phyloP scores from a whole-genome alignment of 805 yeast genomes.

The Scheffersomyces coipomensis region DNA sequence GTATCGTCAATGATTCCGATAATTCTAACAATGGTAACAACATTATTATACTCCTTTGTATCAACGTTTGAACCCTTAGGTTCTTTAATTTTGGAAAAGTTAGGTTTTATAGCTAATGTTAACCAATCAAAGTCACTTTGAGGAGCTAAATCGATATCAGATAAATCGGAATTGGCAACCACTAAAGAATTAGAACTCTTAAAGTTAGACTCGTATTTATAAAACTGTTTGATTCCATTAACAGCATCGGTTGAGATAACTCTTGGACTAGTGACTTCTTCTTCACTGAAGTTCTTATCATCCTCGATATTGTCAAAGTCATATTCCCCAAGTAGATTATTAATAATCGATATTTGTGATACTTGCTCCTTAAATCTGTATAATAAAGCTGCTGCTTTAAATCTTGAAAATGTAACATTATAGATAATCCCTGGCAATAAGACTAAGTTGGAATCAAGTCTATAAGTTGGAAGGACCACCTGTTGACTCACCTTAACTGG shows the following conservation, averaged over 20 bases:
- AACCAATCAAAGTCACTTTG: constrained; percentile 28
- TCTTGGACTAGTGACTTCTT: constrained; percentile 11
- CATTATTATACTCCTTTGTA: constrained; percentile 9
- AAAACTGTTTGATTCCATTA: constrained; percentile 26
- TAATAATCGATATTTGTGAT: constrained; percentile 23
- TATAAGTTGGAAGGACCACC: constrained; percentile 38
- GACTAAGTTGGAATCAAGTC: constrained; percentile 43
- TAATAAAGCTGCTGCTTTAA: constrained; percentile 47
- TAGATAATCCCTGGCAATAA: constrained; percentile 64
- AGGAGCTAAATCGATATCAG: background rate
- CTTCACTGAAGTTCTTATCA: constrained; percentile 6
- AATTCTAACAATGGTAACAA: constrained; percentile 45
- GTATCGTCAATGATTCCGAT: constrained; percentile 46
- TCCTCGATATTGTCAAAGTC: constrained; percentile 24
- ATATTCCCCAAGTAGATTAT: constrained; percentile 32
- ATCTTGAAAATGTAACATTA: constrained; percentile 50
- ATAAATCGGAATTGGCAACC: background rate
- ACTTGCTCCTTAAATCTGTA: constrained; percentile 36
- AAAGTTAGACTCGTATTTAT: constrained; percentile 11
- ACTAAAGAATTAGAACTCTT: constrained; percentile 1
- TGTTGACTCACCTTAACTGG: constrained; percentile 10
- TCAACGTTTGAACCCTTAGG: constrained; percentile 10
- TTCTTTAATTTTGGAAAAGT: constrained; percentile 26
- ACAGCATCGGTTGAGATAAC: constrained; percentile 28
- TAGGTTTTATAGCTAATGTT: constrained; percentile 35